Conservation (phyloP, 2,329 filamentous ascomycete genomes). For the Rhinocladiella similis region DNA sequence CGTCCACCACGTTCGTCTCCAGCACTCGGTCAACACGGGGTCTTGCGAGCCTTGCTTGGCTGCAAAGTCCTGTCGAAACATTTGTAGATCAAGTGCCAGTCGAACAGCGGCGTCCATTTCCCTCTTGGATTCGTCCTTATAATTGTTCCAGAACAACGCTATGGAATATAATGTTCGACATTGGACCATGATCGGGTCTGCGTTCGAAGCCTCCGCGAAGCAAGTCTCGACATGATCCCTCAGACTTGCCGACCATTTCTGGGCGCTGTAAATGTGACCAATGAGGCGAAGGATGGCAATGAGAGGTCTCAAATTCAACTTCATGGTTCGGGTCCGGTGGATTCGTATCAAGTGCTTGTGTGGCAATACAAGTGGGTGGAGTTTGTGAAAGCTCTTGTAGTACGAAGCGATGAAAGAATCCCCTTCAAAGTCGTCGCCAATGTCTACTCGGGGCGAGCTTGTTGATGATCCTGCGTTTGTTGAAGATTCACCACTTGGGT, state of each 20-base stretch:
- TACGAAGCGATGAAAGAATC: conserved; percentile 28
- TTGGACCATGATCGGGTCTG: conserved; percentile 61
- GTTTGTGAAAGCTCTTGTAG: conserved; percentile 35
- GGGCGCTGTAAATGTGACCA: conserved; percentile 23
- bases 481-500: background rate
- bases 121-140: conserved; percentile 67
- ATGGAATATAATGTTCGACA: conserved; percentile 75
- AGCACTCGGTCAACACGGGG: conserved; percentile 31
- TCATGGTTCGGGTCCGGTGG: conserved; percentile 9
- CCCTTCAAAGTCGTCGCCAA: conserved; percentile 15
- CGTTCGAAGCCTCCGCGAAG: background rate
- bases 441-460: background rate
- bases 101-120: conserved; percentile 41
- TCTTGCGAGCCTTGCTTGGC: conserved; percentile 59
- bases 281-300: conserved; percentile 34
- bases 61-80: conserved; percentile 29
- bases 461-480: background rate
- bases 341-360: conserved; percentile 19
- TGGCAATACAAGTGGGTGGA: conserved; percentile 35
- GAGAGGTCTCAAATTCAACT: conserved; percentile 27
- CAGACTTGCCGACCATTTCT: background rate
- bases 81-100: conserved; percentile 30
- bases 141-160: conserved; percentile 72
- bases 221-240: conserved; percentile 1
- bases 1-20: conserved; percentile 40